These are phyloP conservation scores for Fusarium xyrophilum DNA, from an alignment of 2,329 filamentous ascomycete species.

Conservation along the genomic window DNA sequence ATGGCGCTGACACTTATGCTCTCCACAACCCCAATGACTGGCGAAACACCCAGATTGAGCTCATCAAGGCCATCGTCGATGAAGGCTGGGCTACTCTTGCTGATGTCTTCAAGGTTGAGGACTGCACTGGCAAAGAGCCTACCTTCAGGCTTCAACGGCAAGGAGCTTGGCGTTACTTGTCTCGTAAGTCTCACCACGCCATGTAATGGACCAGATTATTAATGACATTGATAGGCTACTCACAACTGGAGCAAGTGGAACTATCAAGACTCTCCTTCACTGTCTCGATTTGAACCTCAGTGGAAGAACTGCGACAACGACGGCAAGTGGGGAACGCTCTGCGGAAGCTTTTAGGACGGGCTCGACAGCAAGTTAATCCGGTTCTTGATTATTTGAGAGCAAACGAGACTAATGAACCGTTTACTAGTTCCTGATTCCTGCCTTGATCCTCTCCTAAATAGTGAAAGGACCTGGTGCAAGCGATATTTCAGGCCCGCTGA, in stretches of 20 bases:
- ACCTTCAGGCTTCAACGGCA: not conserved
- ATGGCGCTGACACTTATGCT: conserved; percentile 1
- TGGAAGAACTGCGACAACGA: conserved; percentile 24
- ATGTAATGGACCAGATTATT: rapidly evolving
- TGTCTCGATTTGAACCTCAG: not conserved
- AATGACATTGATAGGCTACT: not conserved
- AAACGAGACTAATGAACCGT: rapidly evolving
- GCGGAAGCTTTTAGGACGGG: conserved; percentile 1
- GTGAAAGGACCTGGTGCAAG: not conserved
- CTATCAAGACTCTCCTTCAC: not conserved
- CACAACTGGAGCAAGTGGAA: conserved; percentile 22
- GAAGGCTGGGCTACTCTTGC: conserved; percentile 11
- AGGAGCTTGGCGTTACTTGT: conserved; percentile 3
- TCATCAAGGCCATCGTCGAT: not conserved
- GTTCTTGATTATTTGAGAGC: rapidly evolving
- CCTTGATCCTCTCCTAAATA: conserved; percentile 1
- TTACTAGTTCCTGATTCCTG: conserved; percentile 6
- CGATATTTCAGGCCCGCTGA: too few relatives aligned
- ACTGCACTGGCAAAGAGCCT: conserved; percentile 15
- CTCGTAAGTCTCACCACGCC: not conserved
- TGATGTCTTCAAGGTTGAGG: conserved; percentile 12
- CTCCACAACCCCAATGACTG: conserved; percentile 18
- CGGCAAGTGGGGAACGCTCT: not conserved
- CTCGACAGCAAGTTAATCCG: not conserved
- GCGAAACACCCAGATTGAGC: conserved; percentile 9